These are phyloP conservation scores for Fusarium staphyleae DNA, from an alignment of 2,329 filamentous ascomycete species.

Conservation along the genomic window DNA sequence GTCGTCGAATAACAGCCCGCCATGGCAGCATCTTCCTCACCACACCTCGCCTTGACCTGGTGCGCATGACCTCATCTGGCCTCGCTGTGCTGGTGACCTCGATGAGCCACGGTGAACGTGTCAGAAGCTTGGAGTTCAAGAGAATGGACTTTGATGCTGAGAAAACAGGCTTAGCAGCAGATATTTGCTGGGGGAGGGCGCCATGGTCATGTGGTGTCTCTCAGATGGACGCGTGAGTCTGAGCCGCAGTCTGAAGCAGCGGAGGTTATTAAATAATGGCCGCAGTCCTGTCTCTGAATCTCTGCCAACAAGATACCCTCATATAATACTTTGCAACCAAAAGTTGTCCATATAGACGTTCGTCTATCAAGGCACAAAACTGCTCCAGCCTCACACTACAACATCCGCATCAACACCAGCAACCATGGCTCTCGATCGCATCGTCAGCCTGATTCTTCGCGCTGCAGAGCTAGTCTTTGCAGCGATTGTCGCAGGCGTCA, in stretches of 20 bases:
- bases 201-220: conserved; percentile 34
- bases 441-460: conserved; percentile 51
- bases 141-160: not conserved
- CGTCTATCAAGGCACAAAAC: not conserved
- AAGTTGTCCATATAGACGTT: not conserved
- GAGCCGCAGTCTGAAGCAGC: conserved; percentile 5
- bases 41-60: conserved; percentile 25
- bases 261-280: conserved; percentile 33
- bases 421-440: conserved; percentile 50
- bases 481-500: conserved; percentile 74
- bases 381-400: not conserved
- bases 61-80: conserved; percentile 39
- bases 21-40: conserved; percentile 15
- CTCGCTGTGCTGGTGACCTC: conserved; percentile 19
- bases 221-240: conserved; percentile 15
- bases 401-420: not conserved
- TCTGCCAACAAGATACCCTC: not conserved
- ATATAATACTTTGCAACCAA: not conserved
- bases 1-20: conserved; percentile 22
- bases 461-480: conserved; percentile 69
- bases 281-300: conserved; percentile 5
- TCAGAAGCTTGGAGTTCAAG: conserved; percentile 24
- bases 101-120: conserved; percentile 28
- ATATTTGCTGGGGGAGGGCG: conserved; percentile 19
- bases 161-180: conserved; percentile 33